A percentile compares a stretch with the other conserved stretches of the same genome.
phyloP scores from a whole-genome alignment of 768 basidiomycete species.

The Ramaria sp. region DNA sequence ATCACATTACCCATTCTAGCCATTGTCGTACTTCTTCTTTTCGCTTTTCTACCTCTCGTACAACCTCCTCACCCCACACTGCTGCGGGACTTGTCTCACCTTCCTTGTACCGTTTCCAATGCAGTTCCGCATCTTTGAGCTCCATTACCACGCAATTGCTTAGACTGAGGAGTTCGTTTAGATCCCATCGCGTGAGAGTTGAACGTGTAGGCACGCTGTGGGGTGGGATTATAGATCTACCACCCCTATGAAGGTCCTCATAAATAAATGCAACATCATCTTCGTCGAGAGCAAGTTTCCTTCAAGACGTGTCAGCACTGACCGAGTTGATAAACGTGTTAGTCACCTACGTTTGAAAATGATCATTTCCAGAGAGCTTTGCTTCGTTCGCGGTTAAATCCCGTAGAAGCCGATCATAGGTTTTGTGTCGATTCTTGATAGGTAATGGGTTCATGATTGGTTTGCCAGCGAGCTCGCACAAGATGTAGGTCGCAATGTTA shows the following conservation, averaged over 20 bases:
- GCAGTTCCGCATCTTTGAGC: constrained; percentile 57
- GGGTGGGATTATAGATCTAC: constrained; percentile 71
- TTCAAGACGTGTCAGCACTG: constrained; percentile 18
- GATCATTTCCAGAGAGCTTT: constrained; percentile 39
- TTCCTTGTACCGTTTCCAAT: constrained; percentile 30
- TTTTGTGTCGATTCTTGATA: constrained; percentile 73
- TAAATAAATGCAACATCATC: constrained; percentile 77
- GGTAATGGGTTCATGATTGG: constrained; percentile 76
- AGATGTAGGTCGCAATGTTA: constrained; percentile 78
- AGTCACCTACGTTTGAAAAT: not conserved
- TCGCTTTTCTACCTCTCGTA: constrained; percentile 45
- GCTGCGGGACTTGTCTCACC: constrained; percentile 31
- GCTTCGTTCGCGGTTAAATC: constrained; percentile 70
- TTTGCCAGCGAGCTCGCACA: constrained; percentile 77
- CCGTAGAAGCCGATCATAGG: constrained; percentile 70
- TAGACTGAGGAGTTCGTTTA: constrained; percentile 43
- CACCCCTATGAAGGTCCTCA: constrained; percentile 71
- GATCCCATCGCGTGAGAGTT: constrained; percentile 75
- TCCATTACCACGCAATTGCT: constrained; percentile 87
- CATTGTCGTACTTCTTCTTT: constrained; percentile 46
- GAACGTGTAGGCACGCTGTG: constrained; percentile 63
- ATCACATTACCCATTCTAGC: constrained; percentile 39
- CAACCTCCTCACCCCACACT: constrained; percentile 63
- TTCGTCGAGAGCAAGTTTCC: constrained; percentile 69
- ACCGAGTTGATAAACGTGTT: not conserved